Conservation (phyloP, 1,139 yeast species). For the Taphrina communis region DNA sequence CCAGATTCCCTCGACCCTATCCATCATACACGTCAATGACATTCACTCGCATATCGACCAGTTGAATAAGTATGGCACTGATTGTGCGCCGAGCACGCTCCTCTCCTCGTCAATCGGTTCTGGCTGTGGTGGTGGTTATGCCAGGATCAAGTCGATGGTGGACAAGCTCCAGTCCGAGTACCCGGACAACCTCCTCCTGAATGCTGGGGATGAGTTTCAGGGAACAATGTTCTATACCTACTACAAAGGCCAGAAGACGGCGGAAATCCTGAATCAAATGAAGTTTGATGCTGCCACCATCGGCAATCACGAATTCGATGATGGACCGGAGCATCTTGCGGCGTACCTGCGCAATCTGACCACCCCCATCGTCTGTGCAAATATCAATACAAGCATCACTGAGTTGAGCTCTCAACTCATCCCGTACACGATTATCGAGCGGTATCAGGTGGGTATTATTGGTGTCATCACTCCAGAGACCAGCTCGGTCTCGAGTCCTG, state of each 20-base stretch:
- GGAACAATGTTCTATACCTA: conserved; percentile 38
- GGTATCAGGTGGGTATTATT: conserved; percentile 25
- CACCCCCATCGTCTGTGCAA: conserved; percentile 38
- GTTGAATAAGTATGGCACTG: conserved; percentile 32
- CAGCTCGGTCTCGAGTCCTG: conserved; percentile 31
- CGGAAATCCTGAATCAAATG: conserved; percentile 28
- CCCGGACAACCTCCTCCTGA: conserved; percentile 34
- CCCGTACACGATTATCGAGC: conserved; percentile 19
- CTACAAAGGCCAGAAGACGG: conserved; percentile 38
- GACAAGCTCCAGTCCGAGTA: conserved; percentile 16
- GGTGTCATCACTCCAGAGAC: conserved; percentile 39
- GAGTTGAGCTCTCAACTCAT: conserved; percentile 21
- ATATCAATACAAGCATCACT: conserved; percentile 22
- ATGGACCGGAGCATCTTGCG: conserved; percentile 38
- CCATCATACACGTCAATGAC: conserved; percentile 38
- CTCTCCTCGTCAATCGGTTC: background rate
- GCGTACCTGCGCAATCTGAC: conserved; percentile 31
- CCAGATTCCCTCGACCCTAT: conserved; percentile 9
- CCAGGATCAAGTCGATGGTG: conserved; percentile 32
- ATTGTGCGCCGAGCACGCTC: conserved; percentile 10
- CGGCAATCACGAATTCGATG: conserved; percentile 41
- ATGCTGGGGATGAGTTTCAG: conserved; percentile 41
- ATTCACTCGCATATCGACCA: conserved; percentile 37
- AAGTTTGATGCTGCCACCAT: conserved; percentile 36
- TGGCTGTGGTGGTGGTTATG: conserved; percentile 36